A percentile compares a stretch with the other conserved stretches of the same genome.
Conservation (phyloP, 768 basidiomycete genomes). For the Trametes elegans region DNA sequence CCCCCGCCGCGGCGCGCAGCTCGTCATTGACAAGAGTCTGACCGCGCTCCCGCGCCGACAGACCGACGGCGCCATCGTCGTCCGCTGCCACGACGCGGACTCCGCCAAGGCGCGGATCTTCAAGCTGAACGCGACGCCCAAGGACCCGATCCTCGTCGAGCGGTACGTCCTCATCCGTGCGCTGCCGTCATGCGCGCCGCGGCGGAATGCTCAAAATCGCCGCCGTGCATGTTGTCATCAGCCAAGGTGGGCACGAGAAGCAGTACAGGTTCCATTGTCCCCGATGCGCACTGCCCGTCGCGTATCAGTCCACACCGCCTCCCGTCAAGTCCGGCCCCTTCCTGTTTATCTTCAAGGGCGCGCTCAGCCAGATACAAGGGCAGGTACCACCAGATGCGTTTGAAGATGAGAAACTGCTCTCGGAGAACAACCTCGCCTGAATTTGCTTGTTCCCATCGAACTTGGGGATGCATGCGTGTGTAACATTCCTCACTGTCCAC, state of each 20-base stretch:
- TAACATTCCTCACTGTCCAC: not conserved
- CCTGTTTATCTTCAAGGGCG: conserved; percentile 77
- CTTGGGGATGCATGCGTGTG: not conserved
- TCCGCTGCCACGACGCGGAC: conserved; percentile 68
- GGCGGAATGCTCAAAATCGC: too few relatives aligned
- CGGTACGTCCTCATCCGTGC: conserved; percentile 51
- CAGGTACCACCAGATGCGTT: conserved; percentile 84
- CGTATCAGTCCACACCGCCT: conserved; percentile 76
- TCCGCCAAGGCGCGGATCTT: conserved; percentile 65
- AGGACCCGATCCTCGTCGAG: conserved; percentile 73
- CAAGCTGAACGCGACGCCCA: conserved; percentile 77
- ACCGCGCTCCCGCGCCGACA: conserved; percentile 65
- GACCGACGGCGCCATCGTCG: conserved; percentile 78
- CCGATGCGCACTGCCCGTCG: conserved; percentile 63
- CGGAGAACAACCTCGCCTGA: conserved; percentile 2
- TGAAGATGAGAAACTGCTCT: conserved; percentile 43
- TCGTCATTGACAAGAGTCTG: conserved; percentile 78
- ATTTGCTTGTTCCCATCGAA: too few relatives aligned
- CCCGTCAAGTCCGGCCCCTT: conserved; percentile 76
- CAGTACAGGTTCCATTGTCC: conserved; percentile 73
- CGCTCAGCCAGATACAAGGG: conserved; percentile 86
- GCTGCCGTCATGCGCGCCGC: not conserved
- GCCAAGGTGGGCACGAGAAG: conserved; percentile 67
- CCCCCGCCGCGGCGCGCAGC: conserved; percentile 38
- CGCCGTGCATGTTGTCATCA: conserved; percentile 31